These are phyloP conservation scores for Adansonia rubrostipa DNA, from an alignment of 441 rosid species.

Conservation along the genomic window DNA sequence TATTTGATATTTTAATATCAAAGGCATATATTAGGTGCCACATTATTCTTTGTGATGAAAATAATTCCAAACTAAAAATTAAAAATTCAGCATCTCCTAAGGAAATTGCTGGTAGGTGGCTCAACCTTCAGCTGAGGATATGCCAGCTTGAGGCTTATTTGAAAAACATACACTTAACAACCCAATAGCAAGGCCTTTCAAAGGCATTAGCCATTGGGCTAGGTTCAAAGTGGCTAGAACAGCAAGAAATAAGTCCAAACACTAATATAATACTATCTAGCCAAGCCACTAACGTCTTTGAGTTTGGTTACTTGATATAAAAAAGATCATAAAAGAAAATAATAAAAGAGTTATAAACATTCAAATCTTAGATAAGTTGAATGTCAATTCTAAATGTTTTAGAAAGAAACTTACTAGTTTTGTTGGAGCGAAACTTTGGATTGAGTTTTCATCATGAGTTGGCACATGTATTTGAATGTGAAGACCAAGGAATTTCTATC, in stretches of 20 bases:
- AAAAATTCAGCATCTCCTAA: not conserved
- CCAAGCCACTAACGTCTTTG: not conserved
- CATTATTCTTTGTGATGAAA: not conserved
- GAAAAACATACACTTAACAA: not conserved
- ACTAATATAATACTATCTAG: not conserved
- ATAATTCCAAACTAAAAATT: not conserved
- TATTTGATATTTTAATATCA: not conserved
- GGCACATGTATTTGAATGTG: slow-evolving; percentile 14
- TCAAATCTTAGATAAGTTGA: no score
- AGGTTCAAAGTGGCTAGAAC: not conserved
- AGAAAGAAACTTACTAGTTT: not conserved
- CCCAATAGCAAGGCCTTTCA: not conserved
- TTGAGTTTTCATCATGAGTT: not conserved
- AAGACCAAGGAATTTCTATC: not conserved
- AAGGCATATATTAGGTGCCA: not conserved
- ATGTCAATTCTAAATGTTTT: no score
- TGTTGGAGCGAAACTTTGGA: not conserved
- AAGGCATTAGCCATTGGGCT: not conserved
- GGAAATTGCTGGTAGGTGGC: not conserved
- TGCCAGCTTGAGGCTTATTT: not conserved
- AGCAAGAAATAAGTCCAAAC: not conserved
- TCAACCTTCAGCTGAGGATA: no score
- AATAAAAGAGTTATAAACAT: no score
- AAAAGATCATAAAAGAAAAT: no score
- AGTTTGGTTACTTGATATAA: no score